Base-by-base conservation (phyloP, 345 rosid genomes). In the Aquilaria malaccensis region DNA sequence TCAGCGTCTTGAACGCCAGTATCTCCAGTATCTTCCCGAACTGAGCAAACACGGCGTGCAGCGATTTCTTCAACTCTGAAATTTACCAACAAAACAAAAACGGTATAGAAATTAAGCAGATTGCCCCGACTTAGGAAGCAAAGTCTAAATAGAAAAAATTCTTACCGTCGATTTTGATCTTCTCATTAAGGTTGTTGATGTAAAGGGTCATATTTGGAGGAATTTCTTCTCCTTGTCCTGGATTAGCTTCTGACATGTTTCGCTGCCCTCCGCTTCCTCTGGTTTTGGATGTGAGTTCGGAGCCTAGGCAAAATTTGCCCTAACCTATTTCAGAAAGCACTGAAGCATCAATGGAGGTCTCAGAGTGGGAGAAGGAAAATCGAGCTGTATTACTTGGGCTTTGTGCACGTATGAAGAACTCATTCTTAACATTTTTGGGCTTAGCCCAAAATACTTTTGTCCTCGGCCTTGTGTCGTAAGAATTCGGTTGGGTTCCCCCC, bases 121-220 rank as follows among this genome's bases (percentile, higher is more conserved):
- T 13, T 47, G 33, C 50, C 13, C 12, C 45, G 50, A 13, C 0
- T 14, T 31, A 31, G 37, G 41, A 45, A 22, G 14, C 32, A 33
- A 56, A 14, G 10, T 1, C 2, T 9, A 57, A 15, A 14, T 50
- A 45, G 61, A 7, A 30, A 31, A 30, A 22, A 5, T 12, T 3
- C 52, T 43, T 62, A 95, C 99, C 85, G 58, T 95, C 98, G 59
- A 87, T 75, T 78, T 91, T 95, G 72, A 86, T 83, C 76, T 95
- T 95, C 77, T 95, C 97, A 79, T 95, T 95, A 79, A 91, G 97
- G 59, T 88, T 95, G 79, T 95, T 95, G 80, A 91, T 87, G 84
- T 88, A 91, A 43, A 95, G 82, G 30, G 99, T 91, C 80, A 77
- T 77, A 79, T 95, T 91, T 0, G 78, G 71, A 51, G 90, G 11